Evolutionary conservation across 139 green algal species (phyloP).

Genomic region (Picochlorum sp.): DNA sequence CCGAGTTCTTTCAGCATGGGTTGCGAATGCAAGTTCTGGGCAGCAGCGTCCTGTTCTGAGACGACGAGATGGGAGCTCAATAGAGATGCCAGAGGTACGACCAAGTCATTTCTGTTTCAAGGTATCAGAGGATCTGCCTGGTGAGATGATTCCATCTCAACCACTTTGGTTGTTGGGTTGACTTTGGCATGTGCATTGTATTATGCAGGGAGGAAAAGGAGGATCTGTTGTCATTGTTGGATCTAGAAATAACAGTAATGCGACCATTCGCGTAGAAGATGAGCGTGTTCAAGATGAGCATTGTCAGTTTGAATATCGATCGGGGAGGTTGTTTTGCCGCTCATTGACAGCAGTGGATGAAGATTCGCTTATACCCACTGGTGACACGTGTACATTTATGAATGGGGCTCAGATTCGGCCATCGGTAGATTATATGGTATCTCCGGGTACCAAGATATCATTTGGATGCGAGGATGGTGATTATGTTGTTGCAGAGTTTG

Average conservation of each 20-base stretch:
- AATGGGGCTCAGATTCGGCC: constrained; percentile 17
- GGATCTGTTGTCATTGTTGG: too few species aligned
- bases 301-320: constrained; percentile 14
- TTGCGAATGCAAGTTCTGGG: background rate
- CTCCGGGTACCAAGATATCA: background rate
- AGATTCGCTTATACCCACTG: constrained; percentile 18
- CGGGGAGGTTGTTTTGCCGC: constrained; percentile 24
- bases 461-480: background rate
- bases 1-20: too few species aligned
- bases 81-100: background rate
- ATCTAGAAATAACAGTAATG: background rate
- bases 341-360: constrained; percentile 14
- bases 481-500: constrained; percentile 10
- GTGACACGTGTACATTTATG: constrained; percentile 27
- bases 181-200: too few species aligned
- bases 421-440: constrained; percentile 12
- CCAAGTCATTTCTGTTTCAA: too few species aligned
- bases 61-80: background rate
- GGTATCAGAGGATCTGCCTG: too few species aligned
- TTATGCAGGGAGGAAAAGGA: too few species aligned
- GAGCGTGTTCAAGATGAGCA: constrained; percentile 14
- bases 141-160: too few species aligned
- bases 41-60: background rate
- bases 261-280: background rate
- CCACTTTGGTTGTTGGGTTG: too few species aligned